Evolutionary conservation across 495 filamentous ascomycete genomes (phyloP), one percentile per base, ranked within the genome.

Genomic region (Xylaria palmicola): DNA sequence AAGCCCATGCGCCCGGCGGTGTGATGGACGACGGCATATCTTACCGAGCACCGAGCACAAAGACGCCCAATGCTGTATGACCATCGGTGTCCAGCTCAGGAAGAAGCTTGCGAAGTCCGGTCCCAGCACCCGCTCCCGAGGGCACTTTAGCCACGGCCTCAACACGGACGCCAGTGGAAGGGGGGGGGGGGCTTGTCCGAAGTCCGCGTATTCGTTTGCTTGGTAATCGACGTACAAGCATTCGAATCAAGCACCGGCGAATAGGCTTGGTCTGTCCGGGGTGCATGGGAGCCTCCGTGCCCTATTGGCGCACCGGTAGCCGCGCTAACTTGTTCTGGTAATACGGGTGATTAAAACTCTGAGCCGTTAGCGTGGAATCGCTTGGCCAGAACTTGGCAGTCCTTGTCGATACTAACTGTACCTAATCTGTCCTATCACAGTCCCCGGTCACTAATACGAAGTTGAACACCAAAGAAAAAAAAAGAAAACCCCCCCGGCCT

Each of bases 301-400:
- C 48, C n/a, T 48, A 9, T 48, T 26, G 45, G 45, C 24, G 29
- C 29, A 48, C 19, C 19, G n/a, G n/a, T n/a, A n/a, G n/a, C n/a
- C n/a, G n/a, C n/a, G n/a, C n/a, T n/a, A n/a, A n/a, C n/a, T n/a
- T n/a, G n/a, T n/a, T n/a, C n/a, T n/a, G n/a, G n/a, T n/a, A n/a
- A n/a, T n/a, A n/a, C n/a, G n/a, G n/a, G n/a, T n/a, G n/a, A n/a
- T n/a, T n/a, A n/a, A n/a, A n/a, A n/a, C n/a, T n/a, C n/a, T n/a
- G n/a, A n/a, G n/a, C n/a, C n/a, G n/a, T n/a, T n/a, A n/a, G n/a
- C n/a, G n/a, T n/a, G n/a, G n/a, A n/a, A n/a, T n/a, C n/a, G n/a
- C n/a, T n/a, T n/a, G n/a, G n/a, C n/a, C n/a, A n/a, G 17, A 20
- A 12, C 51, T 55, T 55, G 51, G 51, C 51, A 30, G n/a, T 12